phyloP scores from a whole-genome alignment of 2,329 filamentous ascomycete genomes.

The Phialophora tarda region DNA sequence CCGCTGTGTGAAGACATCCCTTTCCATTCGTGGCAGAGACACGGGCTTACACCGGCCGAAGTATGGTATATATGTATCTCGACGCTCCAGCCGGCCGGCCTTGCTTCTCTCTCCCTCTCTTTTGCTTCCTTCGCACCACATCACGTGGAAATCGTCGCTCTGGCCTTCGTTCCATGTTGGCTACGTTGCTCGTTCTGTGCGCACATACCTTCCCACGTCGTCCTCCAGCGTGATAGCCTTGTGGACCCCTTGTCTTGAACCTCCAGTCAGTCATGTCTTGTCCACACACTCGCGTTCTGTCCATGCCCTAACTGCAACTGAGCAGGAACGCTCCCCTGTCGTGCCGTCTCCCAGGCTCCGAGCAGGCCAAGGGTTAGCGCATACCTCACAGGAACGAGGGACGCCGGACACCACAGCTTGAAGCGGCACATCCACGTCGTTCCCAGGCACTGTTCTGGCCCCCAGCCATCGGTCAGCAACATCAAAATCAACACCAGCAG shows the following conservation, averaged over 20 bases:
- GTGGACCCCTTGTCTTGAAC: neutral
- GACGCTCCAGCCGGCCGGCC: no score
- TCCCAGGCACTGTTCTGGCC: neutral
- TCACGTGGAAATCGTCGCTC: neutral
- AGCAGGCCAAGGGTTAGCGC: neutral
- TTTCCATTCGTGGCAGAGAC: neutral
- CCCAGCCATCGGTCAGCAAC: neutral
- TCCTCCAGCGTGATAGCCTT: neutral
- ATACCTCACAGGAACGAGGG: neutral
- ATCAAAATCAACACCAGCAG: neutral
- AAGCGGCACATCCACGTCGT: neutral
- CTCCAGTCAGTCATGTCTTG: neutral
- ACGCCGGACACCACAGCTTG: neutral
- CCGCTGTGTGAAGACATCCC: no score
- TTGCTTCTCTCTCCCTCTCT: neutral
- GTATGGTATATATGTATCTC: slow-evolving; percentile 1
- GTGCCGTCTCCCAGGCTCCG: neutral
- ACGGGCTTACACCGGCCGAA: neutral
- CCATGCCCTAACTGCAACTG: neutral
- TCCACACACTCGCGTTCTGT: neutral
- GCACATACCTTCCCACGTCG: neutral
- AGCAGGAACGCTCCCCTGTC: neutral
- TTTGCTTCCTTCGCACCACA: neutral
- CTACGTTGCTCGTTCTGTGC: neutral
- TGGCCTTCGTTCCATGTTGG: neutral